phyloP scores from a whole-genome alignment of 1,284 basidiomycete species.

The Marasmius oreades region DNA sequence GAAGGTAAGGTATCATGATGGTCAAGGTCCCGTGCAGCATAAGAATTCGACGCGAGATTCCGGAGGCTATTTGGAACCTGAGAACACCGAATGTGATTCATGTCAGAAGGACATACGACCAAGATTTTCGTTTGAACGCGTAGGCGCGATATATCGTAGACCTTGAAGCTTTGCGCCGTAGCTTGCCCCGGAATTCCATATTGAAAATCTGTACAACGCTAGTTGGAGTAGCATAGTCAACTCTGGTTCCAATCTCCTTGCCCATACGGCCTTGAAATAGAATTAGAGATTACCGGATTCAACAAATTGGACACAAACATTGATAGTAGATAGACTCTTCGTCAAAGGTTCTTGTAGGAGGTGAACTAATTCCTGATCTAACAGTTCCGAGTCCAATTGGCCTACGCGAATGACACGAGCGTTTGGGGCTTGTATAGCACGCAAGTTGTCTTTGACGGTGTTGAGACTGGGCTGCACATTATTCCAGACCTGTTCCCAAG shows the following conservation, averaged over 20 bases:
- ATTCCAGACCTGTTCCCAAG: slow-evolving; percentile 65
- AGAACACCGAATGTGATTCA: slow-evolving; percentile 4
- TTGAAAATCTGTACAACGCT: slow-evolving; percentile 78
- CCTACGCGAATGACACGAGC: slow-evolving; percentile 75
- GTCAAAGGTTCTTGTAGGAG: slow-evolving; percentile 83
- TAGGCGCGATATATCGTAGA: slow-evolving; percentile 52
- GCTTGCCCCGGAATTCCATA: slow-evolving; percentile 79
- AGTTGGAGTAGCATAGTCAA: slow-evolving; percentile 75
- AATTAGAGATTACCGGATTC: background rate
- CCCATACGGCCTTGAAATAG: slow-evolving; percentile 47
- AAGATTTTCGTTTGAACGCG: slow-evolving; percentile 20
- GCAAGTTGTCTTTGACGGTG: slow-evolving; percentile 40
- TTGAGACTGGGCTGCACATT: slow-evolving; percentile 51
- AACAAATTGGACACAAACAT: slow-evolving; percentile 46
- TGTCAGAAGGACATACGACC: slow-evolving; percentile 30
- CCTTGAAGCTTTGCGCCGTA: slow-evolving; percentile 94
- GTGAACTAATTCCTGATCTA: slow-evolving; percentile 87
- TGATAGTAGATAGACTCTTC: slow-evolving; percentile 68
- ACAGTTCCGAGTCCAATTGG: slow-evolving; percentile 89
- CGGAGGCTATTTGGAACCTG: slow-evolving; percentile 43
- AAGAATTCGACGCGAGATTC: slow-evolving; percentile 57
- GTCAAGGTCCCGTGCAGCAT: slow-evolving; percentile 73
- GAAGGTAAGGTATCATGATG: slow-evolving; percentile 76
- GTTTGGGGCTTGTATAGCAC: slow-evolving; percentile 24
- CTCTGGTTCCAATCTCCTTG: slow-evolving; percentile 79